phyloP scores from a whole-genome alignment of 495 filamentous ascomycete species.

The Xylaria palmicola region DNA sequence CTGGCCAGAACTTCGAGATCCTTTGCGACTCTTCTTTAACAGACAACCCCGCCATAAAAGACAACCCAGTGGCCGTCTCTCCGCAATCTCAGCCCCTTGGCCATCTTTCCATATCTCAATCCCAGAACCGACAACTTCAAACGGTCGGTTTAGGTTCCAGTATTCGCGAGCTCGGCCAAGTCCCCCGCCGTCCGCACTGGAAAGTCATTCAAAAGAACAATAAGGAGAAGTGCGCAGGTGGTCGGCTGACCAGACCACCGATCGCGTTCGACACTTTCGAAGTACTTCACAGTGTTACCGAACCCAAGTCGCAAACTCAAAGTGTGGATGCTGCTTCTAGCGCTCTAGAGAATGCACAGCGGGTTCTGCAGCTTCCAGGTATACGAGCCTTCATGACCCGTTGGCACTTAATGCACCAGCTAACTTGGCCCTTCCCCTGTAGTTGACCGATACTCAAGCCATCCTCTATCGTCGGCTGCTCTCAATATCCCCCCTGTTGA shows the following conservation, averaged over 20 bases:
- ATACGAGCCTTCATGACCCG: background rate
- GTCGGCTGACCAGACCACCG: slow-evolving; percentile 24
- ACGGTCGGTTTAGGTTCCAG: slow-evolving; percentile 30
- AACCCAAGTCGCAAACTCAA: slow-evolving; percentile 21
- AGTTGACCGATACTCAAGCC: slow-evolving; percentile 22
- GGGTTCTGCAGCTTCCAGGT: slow-evolving; percentile 24
- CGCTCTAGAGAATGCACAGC: slow-evolving; percentile 12
- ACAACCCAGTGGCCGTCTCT: slow-evolving; percentile 10
- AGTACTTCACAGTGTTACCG: slow-evolving; percentile 25
- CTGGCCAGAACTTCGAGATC: slow-evolving; percentile 23
- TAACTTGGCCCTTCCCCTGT: background rate
- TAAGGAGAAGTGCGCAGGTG: slow-evolving; percentile 11
- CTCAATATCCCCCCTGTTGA: slow-evolving; percentile 33
- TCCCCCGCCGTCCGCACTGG: slow-evolving; percentile 1
- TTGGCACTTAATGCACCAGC: background rate
- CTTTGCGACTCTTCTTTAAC: slow-evolving; percentile 22
- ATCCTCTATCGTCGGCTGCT: slow-evolving; percentile 35
- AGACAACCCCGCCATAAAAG: slow-evolving; percentile 13
- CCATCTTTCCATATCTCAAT: slow-evolving; percentile 33
- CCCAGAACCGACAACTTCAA: slow-evolving; percentile 34
- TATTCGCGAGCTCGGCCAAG: slow-evolving; percentile 9
- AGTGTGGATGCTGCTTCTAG: slow-evolving; percentile 8
- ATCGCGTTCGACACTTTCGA: slow-evolving; percentile 30
- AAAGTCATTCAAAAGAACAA: slow-evolving; percentile 16
- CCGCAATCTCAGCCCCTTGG: slow-evolving; percentile 22